These are phyloP conservation scores for Nannochloris sp. DNA, from an alignment of 139 green algal species.

Conservation along the genomic window DNA sequence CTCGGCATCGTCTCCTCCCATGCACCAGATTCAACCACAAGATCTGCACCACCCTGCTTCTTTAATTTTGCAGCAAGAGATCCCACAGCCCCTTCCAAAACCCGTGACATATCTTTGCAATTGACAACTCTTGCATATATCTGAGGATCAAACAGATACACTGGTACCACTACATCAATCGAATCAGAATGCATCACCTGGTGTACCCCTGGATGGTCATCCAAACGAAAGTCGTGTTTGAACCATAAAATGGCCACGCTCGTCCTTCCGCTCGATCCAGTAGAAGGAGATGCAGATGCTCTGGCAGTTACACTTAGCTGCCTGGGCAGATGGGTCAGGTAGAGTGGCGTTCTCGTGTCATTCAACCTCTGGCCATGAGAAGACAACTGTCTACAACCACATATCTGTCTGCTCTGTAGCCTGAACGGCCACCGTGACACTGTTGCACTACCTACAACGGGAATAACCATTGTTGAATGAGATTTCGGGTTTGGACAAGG, in stretches of 20 bases:
- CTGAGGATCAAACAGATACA: conserved; percentile 46
- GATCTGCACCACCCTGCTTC: conserved; percentile 32
- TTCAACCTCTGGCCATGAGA: too few species aligned
- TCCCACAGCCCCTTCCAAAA: conserved; percentile 28
- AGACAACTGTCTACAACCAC: too few species aligned
- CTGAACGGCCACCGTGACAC: too few species aligned
- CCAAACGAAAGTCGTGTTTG: conserved; percentile 65
- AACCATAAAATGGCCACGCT: conserved; percentile 51
- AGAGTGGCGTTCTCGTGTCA: too few species aligned
- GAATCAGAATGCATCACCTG: conserved; percentile 6
- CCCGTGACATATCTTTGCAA: conserved; percentile 6
- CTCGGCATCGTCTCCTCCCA: conserved; percentile 23
- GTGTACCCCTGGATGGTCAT: conserved; percentile 67
- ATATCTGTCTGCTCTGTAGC: too few species aligned
- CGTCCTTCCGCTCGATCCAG: background rate
- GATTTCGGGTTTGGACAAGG: too few species aligned
- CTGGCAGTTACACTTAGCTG: too few species aligned
- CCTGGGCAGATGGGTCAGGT: too few species aligned
- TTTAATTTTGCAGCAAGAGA: conserved; percentile 32
- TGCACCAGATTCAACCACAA: conserved; percentile 41
- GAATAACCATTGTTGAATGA: too few species aligned
- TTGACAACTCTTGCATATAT: conserved; percentile 23
- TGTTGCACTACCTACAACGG: too few species aligned
- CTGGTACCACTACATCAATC: conserved; percentile 25
- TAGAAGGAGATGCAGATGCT: too few species aligned